phyloP scores from a whole-genome alignment of 257 asterid genomes.

The Ballota nigra region DNA sequence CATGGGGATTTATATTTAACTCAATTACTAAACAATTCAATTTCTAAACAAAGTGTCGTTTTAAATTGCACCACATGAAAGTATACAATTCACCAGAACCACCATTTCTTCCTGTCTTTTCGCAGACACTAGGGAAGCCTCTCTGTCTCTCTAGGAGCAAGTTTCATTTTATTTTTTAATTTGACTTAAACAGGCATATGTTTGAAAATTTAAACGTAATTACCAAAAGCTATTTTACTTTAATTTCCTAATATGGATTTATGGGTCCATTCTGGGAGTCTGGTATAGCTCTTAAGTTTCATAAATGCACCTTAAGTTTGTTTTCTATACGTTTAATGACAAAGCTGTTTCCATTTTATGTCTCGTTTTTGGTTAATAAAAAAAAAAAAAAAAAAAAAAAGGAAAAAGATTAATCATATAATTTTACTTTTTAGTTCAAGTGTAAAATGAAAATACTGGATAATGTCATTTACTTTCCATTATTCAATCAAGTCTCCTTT shows the following conservation, averaged over 20 bases:
- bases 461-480: conserved; percentile 20
- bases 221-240: neutral
- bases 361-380: neutral
- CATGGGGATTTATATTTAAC: too few relatives aligned
- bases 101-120: too few relatives aligned
- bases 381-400: too few relatives aligned
- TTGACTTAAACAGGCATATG: neutral
- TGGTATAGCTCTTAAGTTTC: conserved; percentile 7
- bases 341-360: neutral
- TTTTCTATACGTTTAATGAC: neutral
- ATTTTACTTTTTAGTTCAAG: conserved; percentile 7
- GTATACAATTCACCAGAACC: too few relatives aligned
- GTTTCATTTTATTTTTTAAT: neutral
- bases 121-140: too few relatives aligned
- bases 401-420: conserved; percentile 4
- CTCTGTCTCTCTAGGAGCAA: neutral
- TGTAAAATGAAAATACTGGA: conserved; percentile 6
- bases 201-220: neutral
- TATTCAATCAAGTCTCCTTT: conserved; percentile 17
- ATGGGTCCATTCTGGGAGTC: neutral
- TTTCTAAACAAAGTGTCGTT: too few relatives aligned
- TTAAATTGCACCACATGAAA: too few relatives aligned
- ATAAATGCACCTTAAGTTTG: neutral
- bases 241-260: neutral
- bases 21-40: too few relatives aligned